Percentiles rank a stretch among this genome's conserved stretches.
Evolutionary conservation across 352 stramenopile species (phyloP).

Genomic region (Phytophthora nicotianae): DNA sequence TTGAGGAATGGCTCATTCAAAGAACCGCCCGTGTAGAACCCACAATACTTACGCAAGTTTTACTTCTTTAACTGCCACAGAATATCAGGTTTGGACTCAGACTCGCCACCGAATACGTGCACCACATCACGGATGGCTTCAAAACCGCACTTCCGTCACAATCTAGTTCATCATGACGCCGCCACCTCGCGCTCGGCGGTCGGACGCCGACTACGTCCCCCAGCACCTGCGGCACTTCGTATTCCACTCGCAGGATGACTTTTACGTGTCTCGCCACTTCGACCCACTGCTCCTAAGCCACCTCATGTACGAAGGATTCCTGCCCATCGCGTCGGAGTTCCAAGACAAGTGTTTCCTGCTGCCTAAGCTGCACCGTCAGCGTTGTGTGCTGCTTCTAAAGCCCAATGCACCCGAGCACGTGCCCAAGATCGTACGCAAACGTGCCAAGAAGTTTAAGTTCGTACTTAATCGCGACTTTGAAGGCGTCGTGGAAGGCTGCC

Average conservation of each 20-base stretch:
- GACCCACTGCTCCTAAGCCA: slow-evolving; percentile 88
- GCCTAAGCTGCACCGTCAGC: slow-evolving; percentile 90
- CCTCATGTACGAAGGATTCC: slow-evolving; percentile 94
- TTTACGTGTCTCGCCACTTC: slow-evolving; percentile 92
- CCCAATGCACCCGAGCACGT: slow-evolving; percentile 67
- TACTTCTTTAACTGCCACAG: too few species aligned
- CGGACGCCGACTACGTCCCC: slow-evolving; percentile 87
- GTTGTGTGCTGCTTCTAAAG: slow-evolving; percentile 82
- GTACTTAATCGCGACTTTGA: slow-evolving; percentile 92
- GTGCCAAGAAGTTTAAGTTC: slow-evolving; percentile 86
- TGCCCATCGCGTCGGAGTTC: slow-evolving; percentile 92
- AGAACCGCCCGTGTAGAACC: too few species aligned
- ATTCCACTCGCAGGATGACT: slow-evolving; percentile 93
- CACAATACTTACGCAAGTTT: too few species aligned
- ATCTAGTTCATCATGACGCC: neutral
- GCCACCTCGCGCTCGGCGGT: slow-evolving; percentile 18
- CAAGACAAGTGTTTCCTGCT: slow-evolving; percentile 72
- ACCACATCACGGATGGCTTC: slow-evolving; percentile 12
- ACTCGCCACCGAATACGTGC: neutral
- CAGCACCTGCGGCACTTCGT: slow-evolving; percentile 84
- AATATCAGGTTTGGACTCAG: too few species aligned
- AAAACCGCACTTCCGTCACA: neutral
- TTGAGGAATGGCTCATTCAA: too few species aligned
- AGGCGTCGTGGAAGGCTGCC: slow-evolving; percentile 89
- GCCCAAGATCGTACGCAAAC: slow-evolving; percentile 91